Percentiles rank a stretch among this genome's conserved stretches.
Evolutionary conservation across 495 filamentous ascomycete species (phyloP).

Genomic region (Penicillium subrubescens): DNA sequence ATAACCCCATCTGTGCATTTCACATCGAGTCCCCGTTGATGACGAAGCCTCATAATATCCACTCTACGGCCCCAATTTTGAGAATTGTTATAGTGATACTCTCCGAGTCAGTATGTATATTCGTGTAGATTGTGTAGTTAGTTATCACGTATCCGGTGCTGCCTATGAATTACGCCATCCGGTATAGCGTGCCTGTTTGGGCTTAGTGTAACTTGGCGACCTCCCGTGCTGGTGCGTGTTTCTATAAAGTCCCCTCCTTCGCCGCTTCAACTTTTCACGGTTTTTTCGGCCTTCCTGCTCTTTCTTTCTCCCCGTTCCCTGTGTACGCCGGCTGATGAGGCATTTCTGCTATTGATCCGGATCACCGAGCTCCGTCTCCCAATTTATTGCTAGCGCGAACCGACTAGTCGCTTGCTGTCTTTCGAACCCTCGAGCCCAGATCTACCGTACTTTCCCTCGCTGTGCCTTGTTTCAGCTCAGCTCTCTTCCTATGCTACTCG

Average conservation of each 20-base stretch:
- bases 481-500: background rate
- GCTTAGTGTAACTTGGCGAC: background rate
- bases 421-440: too few relatives aligned
- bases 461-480: background rate
- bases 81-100: too few relatives aligned
- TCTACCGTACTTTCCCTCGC: too few relatives aligned
- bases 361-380: constrained; percentile 12
- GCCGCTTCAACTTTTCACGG: constrained; percentile 5
- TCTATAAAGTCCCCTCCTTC: constrained; percentile 16
- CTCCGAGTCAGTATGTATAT: too few relatives aligned
- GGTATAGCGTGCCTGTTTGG: constrained; percentile 10
- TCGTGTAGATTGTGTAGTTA: too few relatives aligned
- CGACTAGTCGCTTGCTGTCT: too few relatives aligned
- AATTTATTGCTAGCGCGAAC: background rate
- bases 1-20: too few relatives aligned
- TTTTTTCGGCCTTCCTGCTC: constrained; percentile 11
- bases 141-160: background rate
- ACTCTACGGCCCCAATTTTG: too few relatives aligned
- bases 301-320: constrained; percentile 6
- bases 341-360: constrained; percentile 16
- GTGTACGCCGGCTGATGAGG: background rate
- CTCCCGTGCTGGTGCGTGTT: constrained; percentile 3
- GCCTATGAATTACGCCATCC: background rate
- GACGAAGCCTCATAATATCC: too few relatives aligned
- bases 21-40: too few relatives aligned